These are phyloP conservation scores for Penicillium riverlandense DNA, from an alignment of 495 filamentous ascomycete genomes.

Conservation along the genomic window DNA sequence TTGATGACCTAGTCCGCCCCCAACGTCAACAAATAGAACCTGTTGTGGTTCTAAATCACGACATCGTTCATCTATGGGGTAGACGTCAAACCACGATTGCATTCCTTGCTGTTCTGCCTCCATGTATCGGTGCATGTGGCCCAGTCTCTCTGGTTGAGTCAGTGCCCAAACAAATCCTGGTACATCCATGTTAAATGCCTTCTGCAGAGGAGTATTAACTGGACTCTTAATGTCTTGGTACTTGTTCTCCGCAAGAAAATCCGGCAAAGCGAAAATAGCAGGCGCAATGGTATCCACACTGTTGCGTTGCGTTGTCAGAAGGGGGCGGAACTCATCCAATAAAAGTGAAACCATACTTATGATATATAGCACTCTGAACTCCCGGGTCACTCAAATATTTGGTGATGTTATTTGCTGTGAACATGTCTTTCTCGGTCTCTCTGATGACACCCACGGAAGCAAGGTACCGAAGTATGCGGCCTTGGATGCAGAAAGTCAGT, in stretches of 20 bases:
- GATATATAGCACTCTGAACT: conserved; percentile 13
- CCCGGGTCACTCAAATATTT: conserved; percentile 4
- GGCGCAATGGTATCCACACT: conserved; percentile 18
- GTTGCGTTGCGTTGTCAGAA: neutral
- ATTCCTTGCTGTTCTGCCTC: conserved; percentile 8
- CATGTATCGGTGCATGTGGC: conserved; percentile 31
- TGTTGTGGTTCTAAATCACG: conserved; percentile 3
- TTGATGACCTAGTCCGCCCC: conserved; percentile 42
- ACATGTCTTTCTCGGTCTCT: conserved; percentile 23
- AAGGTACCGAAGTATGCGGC: conserved; percentile 32
- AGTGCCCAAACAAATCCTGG: conserved; percentile 23
- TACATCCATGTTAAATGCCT: conserved; percentile 24
- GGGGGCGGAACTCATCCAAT: no score
- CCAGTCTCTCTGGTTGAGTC: conserved; percentile 17
- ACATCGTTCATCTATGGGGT: conserved; percentile 7
- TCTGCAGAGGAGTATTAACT: conserved; percentile 19
- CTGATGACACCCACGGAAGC: conserved; percentile 22
- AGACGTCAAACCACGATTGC: conserved; percentile 20
- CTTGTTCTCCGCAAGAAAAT: conserved; percentile 22
- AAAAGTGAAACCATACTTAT: neutral
- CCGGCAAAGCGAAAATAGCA: conserved; percentile 13
- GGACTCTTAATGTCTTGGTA: conserved; percentile 27
- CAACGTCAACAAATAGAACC: conserved; percentile 38
- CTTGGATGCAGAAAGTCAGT: conserved; percentile 4
- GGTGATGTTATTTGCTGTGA: conserved; percentile 23